Evolutionary conservation across 306 rosid genomes (phyloP), one percentile per base, ranked within the genome.

Genomic region (Abrus pulchellus): DNA sequence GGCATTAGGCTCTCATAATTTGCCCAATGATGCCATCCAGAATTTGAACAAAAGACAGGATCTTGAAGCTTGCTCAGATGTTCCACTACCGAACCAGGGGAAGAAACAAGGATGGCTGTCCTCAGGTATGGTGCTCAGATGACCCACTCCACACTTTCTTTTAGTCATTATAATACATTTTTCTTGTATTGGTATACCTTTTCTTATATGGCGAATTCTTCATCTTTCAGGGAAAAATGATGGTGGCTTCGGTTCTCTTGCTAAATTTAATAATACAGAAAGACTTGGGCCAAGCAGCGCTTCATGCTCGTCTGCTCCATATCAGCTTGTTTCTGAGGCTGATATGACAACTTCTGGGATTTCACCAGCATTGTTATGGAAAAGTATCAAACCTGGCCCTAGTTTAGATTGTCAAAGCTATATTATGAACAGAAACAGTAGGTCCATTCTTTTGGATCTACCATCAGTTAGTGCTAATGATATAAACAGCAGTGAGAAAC

Each of bases 161-260:
- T 7, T 77, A 60, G 64, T 72, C 72, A 52, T 72, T 52, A 13
- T 30, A 57, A 69, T 27, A 1, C 41, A 33, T 57, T 12, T 57
- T 12, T 68, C 68, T 38, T 43, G 38, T 14, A 28, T 32, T 43
- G n/a, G 28, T 50, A 38, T 45, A 28, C 59, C 12, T 64, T 32
- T 8, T 43, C 74, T 85, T 8, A 52, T 71, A 13, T 36, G n/a
- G 12, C 41, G 33, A 40, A 54, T 59, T 53, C 10, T 12, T 53
- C 53, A 54, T 67, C 80, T 76, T 83, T 63, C 86, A 87, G 90
- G 85, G 75, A 63, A 78, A 45, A 13, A n/a, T 44, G 56, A 75
- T 27, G 61, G 75, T 65, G 66, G 54, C 49, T 76, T 86, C 55
- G 73, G 65, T 72, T 75, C 70, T 70, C 62, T 68, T 11, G 74